phyloP scores from a whole-genome alignment of 2,329 filamentous ascomycete genomes.

The Helminthosporium solani region DNA sequence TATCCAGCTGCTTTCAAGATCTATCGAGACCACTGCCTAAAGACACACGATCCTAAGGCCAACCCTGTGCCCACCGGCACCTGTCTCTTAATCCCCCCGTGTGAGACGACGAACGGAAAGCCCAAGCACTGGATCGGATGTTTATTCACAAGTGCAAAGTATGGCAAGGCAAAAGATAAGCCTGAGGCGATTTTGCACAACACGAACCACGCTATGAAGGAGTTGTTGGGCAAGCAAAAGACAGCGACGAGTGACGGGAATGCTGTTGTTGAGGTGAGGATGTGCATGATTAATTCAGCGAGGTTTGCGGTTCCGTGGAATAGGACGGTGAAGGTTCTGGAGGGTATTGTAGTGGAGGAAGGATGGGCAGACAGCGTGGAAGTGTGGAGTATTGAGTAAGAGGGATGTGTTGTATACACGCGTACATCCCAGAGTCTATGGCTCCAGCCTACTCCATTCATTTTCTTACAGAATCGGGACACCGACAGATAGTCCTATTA shows the following conservation, averaged over 20 bases:
- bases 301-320: slow-evolving; percentile 59
- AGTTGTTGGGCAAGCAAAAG: slow-evolving; percentile 49
- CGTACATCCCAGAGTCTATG: too few relatives aligned
- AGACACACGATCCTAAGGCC: slow-evolving; percentile 18
- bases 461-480: too few relatives aligned
- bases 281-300: slow-evolving; percentile 60
- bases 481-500: too few relatives aligned
- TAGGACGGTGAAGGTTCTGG: slow-evolving; percentile 48
- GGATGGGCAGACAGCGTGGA: slow-evolving; percentile 23
- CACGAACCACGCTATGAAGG: slow-evolving; percentile 51
- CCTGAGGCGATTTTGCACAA: slow-evolving; percentile 50
- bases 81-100: slow-evolving; percentile 56
- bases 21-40: slow-evolving; percentile 52
- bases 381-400: slow-evolving; percentile 23
- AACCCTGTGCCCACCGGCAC: slow-evolving; percentile 46
- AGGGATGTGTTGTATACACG: neutral
- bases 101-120: slow-evolving; percentile 36
- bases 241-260: slow-evolving; percentile 22
- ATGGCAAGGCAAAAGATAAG: slow-evolving; percentile 48
- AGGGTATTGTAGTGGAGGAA: slow-evolving; percentile 24
- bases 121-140: slow-evolving; percentile 58
- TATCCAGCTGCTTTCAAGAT: slow-evolving; percentile 54
- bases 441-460: too few relatives aligned
- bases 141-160: slow-evolving; percentile 57
- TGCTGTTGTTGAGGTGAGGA: slow-evolving; percentile 44